Percentiles rank a stretch among this genome's conserved stretches.
Evolutionary conservation across 2,329 filamentous ascomycete species (phyloP).

Genomic region (Clonostachys solani): DNA sequence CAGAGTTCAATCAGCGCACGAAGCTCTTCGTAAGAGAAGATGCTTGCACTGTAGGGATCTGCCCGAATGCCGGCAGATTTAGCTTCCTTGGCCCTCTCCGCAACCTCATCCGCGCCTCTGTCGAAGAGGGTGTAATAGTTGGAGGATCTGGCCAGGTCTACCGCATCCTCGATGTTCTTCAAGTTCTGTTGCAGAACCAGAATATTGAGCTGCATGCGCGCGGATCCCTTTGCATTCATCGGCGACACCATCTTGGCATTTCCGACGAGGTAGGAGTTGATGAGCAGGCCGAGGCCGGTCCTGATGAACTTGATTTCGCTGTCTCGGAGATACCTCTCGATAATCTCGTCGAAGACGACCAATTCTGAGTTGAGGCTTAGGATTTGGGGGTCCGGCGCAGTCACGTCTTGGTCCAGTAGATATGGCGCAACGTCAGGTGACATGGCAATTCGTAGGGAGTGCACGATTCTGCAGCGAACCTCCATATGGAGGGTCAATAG

Average conservation of each 20-base stretch:
- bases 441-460: slow-evolving; percentile 64
- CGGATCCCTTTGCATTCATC: slow-evolving; percentile 80
- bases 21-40: slow-evolving; percentile 62
- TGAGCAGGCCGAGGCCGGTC: slow-evolving; percentile 69
- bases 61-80: slow-evolving; percentile 25
- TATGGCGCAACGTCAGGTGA: slow-evolving; percentile 59
- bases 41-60: slow-evolving; percentile 25
- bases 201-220: slow-evolving; percentile 90
- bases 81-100: slow-evolving; percentile 54
- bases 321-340: slow-evolving; percentile 66
- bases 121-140: slow-evolving; percentile 69
- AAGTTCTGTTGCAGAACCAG: slow-evolving; percentile 94
- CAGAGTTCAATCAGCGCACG: slow-evolving; percentile 63
- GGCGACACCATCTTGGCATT: slow-evolving; percentile 67
- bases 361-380: slow-evolving; percentile 81
- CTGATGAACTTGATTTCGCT: slow-evolving; percentile 73
- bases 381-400: slow-evolving; percentile 74
- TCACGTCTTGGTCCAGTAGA: slow-evolving; percentile 66
- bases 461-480: slow-evolving; percentile 78
- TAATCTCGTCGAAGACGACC: slow-evolving; percentile 81
- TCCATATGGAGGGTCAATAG: slow-evolving; percentile 87
- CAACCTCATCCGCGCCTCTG: slow-evolving; percentile 59
- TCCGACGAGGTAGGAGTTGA: slow-evolving; percentile 74
- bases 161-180: slow-evolving; percentile 79
- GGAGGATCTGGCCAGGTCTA: slow-evolving; percentile 58